Evolutionary conservation across 495 filamentous ascomycete genomes (phyloP), one percentile per base, ranked within the genome.

Genomic region (Penicillium herquei): DNA sequence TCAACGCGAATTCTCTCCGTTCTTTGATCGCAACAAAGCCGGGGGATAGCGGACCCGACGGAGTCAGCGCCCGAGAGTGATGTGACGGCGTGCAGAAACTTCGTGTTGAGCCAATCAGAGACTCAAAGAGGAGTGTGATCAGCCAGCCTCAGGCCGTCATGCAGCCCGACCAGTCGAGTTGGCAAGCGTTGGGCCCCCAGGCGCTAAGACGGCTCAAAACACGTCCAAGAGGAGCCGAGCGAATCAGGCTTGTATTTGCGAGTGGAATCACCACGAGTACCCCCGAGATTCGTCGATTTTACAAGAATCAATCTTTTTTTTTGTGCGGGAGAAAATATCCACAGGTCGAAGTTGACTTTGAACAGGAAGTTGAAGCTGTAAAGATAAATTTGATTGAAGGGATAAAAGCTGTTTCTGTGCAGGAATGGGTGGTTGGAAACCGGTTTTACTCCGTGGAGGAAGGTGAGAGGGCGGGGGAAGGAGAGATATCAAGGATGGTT

Each of bases 91-190:
- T 56, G 52, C 58, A 65, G 59, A 58, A 41, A 58, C 54, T 56
- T 68, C 45, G 5, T 0, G 55, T 48, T 54, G 54, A 40, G 34
- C 60, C 63, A 62, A 64, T 64, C 14, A 53, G 35, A 57, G 31
- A 37, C 37, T 39, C 12, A 52, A 39, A 47, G 45, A 49, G 37
- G 35, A 52, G 47, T 30, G 42, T 34, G 51, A 40, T 63, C 53
- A 55, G 55, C 51, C 33, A 60, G 55, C 60, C 68, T 66, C 58
- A 63, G 57, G 69, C 57, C 58, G 61, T 59, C 52, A 59, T 63
- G 56, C 60, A 62, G 57, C 39, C 46, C 52, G 39, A 54, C 49
- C 55, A 59, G 58, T 54, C 40, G 59, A 51, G 46, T 61, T 55
- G 11, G 55, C 18, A 51, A 57, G 39, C 45, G 60, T 67, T 65